These are phyloP conservation scores for Polyporus tsugae DNA, from an alignment of 1,284 basidiomycete species.

Conservation along the genomic window DNA sequence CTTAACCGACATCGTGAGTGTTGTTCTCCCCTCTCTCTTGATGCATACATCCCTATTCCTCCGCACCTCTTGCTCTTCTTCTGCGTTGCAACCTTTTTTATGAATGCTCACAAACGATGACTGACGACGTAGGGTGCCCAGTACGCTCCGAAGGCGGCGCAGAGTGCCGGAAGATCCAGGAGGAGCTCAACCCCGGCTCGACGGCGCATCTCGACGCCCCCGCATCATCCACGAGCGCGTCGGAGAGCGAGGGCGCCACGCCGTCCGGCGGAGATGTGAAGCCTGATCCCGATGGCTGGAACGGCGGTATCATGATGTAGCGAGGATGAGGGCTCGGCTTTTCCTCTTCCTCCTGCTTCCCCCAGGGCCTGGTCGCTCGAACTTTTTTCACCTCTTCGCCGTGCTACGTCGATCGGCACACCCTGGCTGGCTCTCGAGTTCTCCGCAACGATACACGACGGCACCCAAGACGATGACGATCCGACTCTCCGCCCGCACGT, in stretches of 20 bases:
- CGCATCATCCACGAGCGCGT: constrained; percentile 25
- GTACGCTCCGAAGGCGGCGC: constrained; percentile 66
- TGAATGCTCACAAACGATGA: constrained; percentile 10
- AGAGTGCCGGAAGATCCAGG: constrained; percentile 55
- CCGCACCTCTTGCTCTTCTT: constrained; percentile 11
- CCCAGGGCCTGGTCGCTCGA: constrained; percentile 1
- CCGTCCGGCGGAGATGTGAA: constrained; percentile 32
- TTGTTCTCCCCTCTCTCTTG: constrained; percentile 13
- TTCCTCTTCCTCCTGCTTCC: not conserved
- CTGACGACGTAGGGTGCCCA: constrained; percentile 36
- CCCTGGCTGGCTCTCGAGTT: constrained; percentile 4
- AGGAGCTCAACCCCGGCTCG: constrained; percentile 39
- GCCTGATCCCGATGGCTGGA: constrained; percentile 39
- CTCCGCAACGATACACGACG: constrained; percentile 11
- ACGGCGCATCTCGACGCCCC: constrained; percentile 33
- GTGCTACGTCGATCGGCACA: constrained; percentile 2
- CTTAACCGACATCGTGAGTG: constrained; percentile 79
- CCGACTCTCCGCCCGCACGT: constrained; percentile 10
- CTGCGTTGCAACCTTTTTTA: constrained; percentile 12
- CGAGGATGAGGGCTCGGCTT: not conserved
- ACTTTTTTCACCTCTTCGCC: not conserved
- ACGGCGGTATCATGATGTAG: constrained; percentile 35
- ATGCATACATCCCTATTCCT: constrained; percentile 3
- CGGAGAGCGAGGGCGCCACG: constrained; percentile 28
- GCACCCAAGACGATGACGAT: constrained; percentile 10